A percentile compares a stretch with the other conserved stretches of the same genome.
These are phyloP conservation scores for Penicillium sp. DNA, from an alignment of 2,329 filamentous ascomycete species.

Conservation along the genomic window DNA sequence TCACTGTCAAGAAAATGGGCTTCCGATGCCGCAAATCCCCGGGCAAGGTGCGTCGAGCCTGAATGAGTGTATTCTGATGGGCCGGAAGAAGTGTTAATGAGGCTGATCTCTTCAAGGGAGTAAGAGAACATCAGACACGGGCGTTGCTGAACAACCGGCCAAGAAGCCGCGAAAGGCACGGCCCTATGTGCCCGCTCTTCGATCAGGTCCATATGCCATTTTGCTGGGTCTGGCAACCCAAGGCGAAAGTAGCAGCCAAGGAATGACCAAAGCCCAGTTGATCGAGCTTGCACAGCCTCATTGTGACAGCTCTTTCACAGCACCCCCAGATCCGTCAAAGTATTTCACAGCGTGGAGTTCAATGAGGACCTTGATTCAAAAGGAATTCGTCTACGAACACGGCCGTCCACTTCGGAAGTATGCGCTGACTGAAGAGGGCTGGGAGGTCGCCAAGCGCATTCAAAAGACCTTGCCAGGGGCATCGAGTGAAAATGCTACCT, in stretches of 20 bases:
- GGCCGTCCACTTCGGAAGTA: slow-evolving; percentile 64
- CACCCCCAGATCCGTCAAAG: slow-evolving; percentile 59
- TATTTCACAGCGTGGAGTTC: slow-evolving; percentile 79
- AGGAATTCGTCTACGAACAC: slow-evolving; percentile 67
- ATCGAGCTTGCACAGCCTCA: slow-evolving; percentile 64
- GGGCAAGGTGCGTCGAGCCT: slow-evolving; percentile 33
- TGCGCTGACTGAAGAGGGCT: slow-evolving; percentile 67
- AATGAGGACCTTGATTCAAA: slow-evolving; percentile 67
- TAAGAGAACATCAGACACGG: slow-evolving; percentile 28
- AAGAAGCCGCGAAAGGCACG: slow-evolving; percentile 56
- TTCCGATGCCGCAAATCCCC: slow-evolving; percentile 61
- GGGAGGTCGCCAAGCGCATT: slow-evolving; percentile 65
- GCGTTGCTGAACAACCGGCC: slow-evolving; percentile 31
- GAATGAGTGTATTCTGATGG: too few relatives aligned
- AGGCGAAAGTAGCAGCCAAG: slow-evolving; percentile 49
- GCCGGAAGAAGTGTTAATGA: too few relatives aligned
- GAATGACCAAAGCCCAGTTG: slow-evolving; percentile 62
- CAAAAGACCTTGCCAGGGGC: slow-evolving; percentile 42
- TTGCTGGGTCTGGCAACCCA: slow-evolving; percentile 60
- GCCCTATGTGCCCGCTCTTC: slow-evolving; percentile 63
- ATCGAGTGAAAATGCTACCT: slow-evolving; percentile 14
- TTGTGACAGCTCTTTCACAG: slow-evolving; percentile 67
- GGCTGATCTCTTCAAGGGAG: slow-evolving; percentile 8
- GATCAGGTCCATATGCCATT: slow-evolving; percentile 70
- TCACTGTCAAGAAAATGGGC: slow-evolving; percentile 60